Conservation (phyloP, 2,329 filamentous ascomycete species). For the Hypoxylon sp. region DNA sequence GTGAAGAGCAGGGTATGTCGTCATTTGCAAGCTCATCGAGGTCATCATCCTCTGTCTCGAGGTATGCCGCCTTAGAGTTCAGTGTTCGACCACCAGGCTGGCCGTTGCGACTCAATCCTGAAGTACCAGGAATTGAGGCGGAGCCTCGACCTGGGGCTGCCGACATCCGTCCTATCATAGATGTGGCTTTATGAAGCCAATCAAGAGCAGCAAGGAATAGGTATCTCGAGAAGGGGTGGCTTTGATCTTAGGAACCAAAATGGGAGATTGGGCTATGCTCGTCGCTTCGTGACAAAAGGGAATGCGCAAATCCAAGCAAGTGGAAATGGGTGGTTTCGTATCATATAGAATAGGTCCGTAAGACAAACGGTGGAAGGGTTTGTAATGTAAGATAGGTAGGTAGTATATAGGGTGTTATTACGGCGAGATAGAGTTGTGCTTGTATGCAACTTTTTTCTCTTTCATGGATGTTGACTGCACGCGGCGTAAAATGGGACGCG, state of each 20-base stretch:
- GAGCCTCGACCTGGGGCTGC: slow-evolving; percentile 35
- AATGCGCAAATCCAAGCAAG: background rate
- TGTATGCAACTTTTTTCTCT: slow-evolving; percentile 3
- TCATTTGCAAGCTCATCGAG: slow-evolving; percentile 62
- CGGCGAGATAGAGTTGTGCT: slow-evolving; percentile 2
- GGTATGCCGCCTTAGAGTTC: slow-evolving; percentile 31
- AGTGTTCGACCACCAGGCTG: slow-evolving; percentile 18
- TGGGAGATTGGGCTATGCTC: background rate
- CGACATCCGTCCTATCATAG: slow-evolving; percentile 27
- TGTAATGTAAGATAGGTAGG: background rate
- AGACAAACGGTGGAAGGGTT: background rate
- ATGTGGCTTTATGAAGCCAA: background rate
- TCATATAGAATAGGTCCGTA: background rate
- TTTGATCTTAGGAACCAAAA: background rate
- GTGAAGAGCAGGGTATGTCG: slow-evolving; percentile 55
- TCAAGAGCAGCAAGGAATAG: background rate
- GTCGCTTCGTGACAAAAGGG: slow-evolving; percentile 5
- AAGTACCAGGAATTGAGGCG: slow-evolving; percentile 32
- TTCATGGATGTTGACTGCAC: slow-evolving; percentile 23
- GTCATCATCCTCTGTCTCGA: slow-evolving; percentile 55
- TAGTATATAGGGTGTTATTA: slow-evolving; percentile 3
- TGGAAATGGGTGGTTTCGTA: background rate
- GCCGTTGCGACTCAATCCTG: slow-evolving; percentile 30
- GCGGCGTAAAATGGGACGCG: slow-evolving; percentile 44
- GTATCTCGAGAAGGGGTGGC: background rate